Evolutionary conservation across 768 basidiomycete genomes (phyloP).

Genomic region (Clathrus columnatus): DNA sequence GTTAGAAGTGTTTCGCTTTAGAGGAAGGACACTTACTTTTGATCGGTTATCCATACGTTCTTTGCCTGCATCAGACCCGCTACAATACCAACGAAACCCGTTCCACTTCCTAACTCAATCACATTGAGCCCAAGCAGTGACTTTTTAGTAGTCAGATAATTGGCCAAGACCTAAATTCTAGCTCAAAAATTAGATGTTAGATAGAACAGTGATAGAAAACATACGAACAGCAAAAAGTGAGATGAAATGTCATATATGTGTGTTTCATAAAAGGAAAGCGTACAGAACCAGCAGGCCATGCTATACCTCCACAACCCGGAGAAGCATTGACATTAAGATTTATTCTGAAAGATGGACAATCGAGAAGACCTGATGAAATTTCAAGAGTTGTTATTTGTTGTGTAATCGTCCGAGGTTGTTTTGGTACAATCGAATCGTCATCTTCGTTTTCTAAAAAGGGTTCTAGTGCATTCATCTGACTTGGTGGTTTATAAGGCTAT

Average conservation of each 20-base stretch:
- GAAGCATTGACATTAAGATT: constrained; percentile 63
- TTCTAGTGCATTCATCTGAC: background rate
- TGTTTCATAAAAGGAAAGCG: background rate
- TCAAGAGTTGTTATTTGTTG: constrained; percentile 11
- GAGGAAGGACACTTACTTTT: constrained; percentile 52
- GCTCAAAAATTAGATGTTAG: no score
- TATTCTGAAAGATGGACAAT: constrained; percentile 12
- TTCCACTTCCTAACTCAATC: constrained; percentile 85
- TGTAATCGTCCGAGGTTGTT: constrained; percentile 12
- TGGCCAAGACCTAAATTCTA: constrained; percentile 67
- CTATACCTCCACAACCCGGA: constrained; percentile 86
- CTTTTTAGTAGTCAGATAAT: constrained; percentile 53
- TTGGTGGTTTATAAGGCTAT: background rate
- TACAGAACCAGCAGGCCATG: constrained; percentile 80
- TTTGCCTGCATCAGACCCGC: constrained; percentile 57
- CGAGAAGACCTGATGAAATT: constrained; percentile 11
- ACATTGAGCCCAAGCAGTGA: constrained; percentile 49
- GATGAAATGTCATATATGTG: background rate
- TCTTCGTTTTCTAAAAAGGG: background rate
- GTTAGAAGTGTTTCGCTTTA: background rate
- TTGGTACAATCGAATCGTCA: constrained; percentile 11
- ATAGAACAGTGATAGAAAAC: background rate
- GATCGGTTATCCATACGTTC: constrained; percentile 79
- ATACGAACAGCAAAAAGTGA: background rate
- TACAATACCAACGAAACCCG: constrained; percentile 85